A percentile compares a stretch with the other conserved stretches of the same genome.
These are phyloP conservation scores for Vanderwaltozyma yarrowii DNA, from an alignment of 805 yeast species.

Conservation along the genomic window DNA sequence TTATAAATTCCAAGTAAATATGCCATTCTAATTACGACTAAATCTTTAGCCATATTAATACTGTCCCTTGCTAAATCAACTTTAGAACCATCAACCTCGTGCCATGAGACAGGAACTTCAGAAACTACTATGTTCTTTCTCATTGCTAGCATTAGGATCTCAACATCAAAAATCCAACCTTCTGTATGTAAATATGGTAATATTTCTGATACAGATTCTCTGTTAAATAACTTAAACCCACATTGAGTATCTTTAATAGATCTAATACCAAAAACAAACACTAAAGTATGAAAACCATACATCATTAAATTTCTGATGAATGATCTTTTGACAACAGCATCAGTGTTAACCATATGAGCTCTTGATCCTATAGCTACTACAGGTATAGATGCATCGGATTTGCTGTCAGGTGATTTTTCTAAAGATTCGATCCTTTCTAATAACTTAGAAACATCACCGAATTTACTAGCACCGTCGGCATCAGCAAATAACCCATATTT, in stretches of 20 bases:
- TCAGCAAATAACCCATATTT: slow-evolving; percentile 77
- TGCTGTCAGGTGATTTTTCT: slow-evolving; percentile 1
- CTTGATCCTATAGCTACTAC: slow-evolving; percentile 84
- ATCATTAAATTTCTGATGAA: slow-evolving; percentile 80
- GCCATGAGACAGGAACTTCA: slow-evolving; percentile 91
- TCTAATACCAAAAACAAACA: slow-evolving; percentile 81
- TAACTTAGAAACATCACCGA: slow-evolving; percentile 54
- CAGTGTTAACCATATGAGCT: slow-evolving; percentile 93
- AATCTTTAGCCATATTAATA: slow-evolving; percentile 85
- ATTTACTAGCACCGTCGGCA: slow-evolving; percentile 93
- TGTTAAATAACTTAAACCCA: slow-evolving; percentile 88
- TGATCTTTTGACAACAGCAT: slow-evolving; percentile 92
- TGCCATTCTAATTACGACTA: slow-evolving; percentile 83
- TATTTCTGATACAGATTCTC: slow-evolving; percentile 49
- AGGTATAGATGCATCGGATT: slow-evolving; percentile 26
- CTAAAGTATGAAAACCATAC: slow-evolving; percentile 84
- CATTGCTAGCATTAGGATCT: slow-evolving; percentile 70
- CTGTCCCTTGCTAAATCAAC: slow-evolving; percentile 87
- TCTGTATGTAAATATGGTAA: slow-evolving; percentile 93
- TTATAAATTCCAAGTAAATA: slow-evolving; percentile 76
- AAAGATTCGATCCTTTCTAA: slow-evolving; percentile 28
- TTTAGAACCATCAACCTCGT: slow-evolving; percentile 92
- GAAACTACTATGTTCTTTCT: slow-evolving; percentile 53
- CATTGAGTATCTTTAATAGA: slow-evolving; percentile 90
- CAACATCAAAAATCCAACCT: slow-evolving; percentile 98